Base-by-base conservation (phyloP, 2,329 filamentous ascomycete genomes). In the Zalaria sp. region DNA sequence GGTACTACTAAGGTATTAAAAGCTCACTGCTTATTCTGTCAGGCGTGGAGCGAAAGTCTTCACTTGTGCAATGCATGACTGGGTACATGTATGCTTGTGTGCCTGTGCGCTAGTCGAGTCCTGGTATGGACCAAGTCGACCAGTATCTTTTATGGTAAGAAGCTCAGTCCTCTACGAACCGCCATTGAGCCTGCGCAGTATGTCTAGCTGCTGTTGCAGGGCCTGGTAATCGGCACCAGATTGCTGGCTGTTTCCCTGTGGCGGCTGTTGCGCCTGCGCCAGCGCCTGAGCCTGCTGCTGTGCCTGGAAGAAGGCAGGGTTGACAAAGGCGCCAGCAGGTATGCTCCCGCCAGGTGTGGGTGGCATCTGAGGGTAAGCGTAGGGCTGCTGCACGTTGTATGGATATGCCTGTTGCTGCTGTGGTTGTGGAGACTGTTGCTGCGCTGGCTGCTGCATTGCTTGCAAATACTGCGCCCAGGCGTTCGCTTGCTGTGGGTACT, bases 381-480 rank as follows among this genome's bases (percentile, higher is more conserved):
- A 39, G 11, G 38, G 42, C 34, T 40, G 42, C 26, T 34, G 42
- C 18, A 32, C 34, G 37, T 49, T 50, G 44, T 45, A 45, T 32
- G 43, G 38, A 38, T 52, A 48, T 18, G 18, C 18, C 37, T 58
- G 54, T 38, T 55, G 52, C 37, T 55, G 52, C 32, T 53, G 52
- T 81, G 49, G 86, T 93, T 40, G 39, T 34, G 41, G 44, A 25
- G 40, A 11, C 27, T 34, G 42, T n/a, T 39, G 38, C 31, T 35
- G 26, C 18, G 41, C 37, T 37, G 45, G 27, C 28, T 39, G 35
- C 8, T 40, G 35, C 28, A 27, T 40, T 18, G 25, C 32, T 27
- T 35, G 28, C 10, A 10, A 6, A 25, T 31, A 39, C 27, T 40
- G 37, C 6, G 27, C 27, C 41, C 37, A 43, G 29, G 29, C 29